These are phyloP conservation scores for Tanozyma kutaoensis DNA, from an alignment of 805 yeast genomes.

Conservation along the genomic window DNA sequence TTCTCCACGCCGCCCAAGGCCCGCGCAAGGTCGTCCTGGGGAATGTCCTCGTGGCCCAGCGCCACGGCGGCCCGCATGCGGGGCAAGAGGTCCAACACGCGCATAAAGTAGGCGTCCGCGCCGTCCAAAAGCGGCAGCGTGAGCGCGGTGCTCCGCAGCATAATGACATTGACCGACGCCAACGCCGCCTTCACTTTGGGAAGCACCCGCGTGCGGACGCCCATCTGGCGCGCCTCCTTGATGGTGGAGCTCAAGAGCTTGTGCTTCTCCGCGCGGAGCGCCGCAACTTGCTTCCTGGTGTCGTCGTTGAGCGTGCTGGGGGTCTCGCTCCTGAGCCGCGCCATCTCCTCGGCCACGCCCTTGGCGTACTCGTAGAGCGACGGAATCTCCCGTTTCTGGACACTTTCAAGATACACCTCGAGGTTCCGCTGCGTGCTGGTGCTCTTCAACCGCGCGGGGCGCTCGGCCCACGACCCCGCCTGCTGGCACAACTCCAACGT, in stretches of 20 bases:
- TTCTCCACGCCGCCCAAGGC: slow-evolving; percentile 72
- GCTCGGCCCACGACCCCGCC: slow-evolving; percentile 35
- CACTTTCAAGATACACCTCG: slow-evolving; percentile 27
- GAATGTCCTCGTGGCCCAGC: slow-evolving; percentile 57
- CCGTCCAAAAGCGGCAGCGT: slow-evolving; percentile 31
- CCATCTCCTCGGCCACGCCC: slow-evolving; percentile 43
- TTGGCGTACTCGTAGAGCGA: slow-evolving; percentile 40
- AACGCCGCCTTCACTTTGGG: slow-evolving; percentile 54
- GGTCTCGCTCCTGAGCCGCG: slow-evolving; percentile 58
- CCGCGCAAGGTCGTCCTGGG: slow-evolving; percentile 57
- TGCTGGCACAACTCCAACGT: slow-evolving; percentile 10
- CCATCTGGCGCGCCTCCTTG: slow-evolving; percentile 62
- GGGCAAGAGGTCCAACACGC: slow-evolving; percentile 70
- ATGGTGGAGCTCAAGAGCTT: slow-evolving; percentile 66
- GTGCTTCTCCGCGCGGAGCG: slow-evolving; percentile 71
- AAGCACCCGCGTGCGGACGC: slow-evolving; percentile 54
- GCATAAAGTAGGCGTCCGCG: slow-evolving; percentile 42
- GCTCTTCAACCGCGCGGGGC: slow-evolving; percentile 47
- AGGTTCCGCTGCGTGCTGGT: slow-evolving; percentile 34
- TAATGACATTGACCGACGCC: slow-evolving; percentile 45
- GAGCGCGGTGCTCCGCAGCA: slow-evolving; percentile 31
- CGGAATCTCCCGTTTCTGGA: slow-evolving; percentile 27
- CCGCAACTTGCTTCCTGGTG: slow-evolving; percentile 49
- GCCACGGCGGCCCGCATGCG: slow-evolving; percentile 55
- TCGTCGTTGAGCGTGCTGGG: slow-evolving; percentile 63